Evolutionary conservation across 495 filamentous ascomycete species (phyloP).

Genomic region (Durotheca rogersii): DNA sequence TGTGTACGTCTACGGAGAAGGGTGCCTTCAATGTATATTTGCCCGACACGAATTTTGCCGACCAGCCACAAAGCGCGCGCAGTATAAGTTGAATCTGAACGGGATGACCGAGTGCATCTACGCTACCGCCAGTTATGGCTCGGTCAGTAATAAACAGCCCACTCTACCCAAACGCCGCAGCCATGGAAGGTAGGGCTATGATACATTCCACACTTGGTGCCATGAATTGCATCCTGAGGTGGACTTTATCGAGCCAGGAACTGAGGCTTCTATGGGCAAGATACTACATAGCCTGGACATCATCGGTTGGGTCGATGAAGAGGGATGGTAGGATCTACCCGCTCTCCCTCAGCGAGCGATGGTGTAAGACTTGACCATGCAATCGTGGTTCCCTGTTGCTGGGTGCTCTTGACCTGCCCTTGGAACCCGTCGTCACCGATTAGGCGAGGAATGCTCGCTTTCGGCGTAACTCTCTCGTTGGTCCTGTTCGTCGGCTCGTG

Average conservation of each 20-base stretch:
- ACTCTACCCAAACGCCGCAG: slow-evolving; percentile 21
- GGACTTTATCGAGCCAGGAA: neutral
- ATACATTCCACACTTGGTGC: slow-evolving; percentile 11
- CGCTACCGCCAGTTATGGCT: neutral
- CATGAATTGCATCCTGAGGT: slow-evolving; percentile 1
- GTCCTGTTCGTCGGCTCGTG: neutral
- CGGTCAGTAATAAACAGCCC: neutral
- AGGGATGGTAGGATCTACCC: slow-evolving; percentile 31
- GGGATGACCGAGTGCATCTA: neutral
- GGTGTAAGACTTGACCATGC: slow-evolving; percentile 19
- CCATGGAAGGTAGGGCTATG: slow-evolving; percentile 23
- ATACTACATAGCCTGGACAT: neutral
- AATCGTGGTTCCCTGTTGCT: neutral
- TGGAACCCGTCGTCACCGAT: neutral
- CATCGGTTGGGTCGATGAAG: slow-evolving; percentile 27
- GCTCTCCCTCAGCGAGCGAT: slow-evolving; percentile 18
- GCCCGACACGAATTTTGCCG: too few species aligned
- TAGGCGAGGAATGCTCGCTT: neutral
- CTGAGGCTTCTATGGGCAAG: neutral
- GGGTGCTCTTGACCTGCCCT: neutral
- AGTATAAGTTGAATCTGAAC: too few species aligned
- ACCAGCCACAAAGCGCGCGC: too few species aligned
- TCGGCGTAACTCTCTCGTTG: neutral
- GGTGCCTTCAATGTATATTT: too few species aligned
- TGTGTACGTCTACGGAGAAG: too few species aligned